phyloP scores from a whole-genome alignment of 495 filamentous ascomycete genomes.

The Diplogelasinospora grovesii region DNA sequence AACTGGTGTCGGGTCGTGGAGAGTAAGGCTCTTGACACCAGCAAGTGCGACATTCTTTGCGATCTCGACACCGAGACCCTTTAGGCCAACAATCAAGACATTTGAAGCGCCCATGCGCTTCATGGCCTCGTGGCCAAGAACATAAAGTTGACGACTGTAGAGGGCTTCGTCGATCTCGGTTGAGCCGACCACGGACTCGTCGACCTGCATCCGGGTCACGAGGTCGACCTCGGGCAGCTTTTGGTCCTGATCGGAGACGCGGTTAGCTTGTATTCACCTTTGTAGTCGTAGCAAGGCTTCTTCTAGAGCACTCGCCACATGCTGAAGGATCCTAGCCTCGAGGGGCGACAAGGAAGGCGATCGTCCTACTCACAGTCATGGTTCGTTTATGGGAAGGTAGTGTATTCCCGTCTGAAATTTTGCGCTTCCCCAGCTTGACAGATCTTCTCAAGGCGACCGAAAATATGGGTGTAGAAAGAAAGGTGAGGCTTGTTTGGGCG shows the following conservation, averaged over 20 bases:
- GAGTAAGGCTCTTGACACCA: conserved; percentile 75
- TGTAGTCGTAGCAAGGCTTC: too few species aligned
- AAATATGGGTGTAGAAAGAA: not conserved
- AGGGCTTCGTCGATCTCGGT: conserved; percentile 91
- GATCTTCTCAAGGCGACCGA: conserved; percentile 6
- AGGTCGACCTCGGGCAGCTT: conserved; percentile 48
- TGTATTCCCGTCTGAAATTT: conserved; percentile 68
- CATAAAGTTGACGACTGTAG: conserved; percentile 97
- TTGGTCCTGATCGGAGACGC: conserved; percentile 24
- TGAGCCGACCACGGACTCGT: conserved; percentile 48
- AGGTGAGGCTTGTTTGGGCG: not conserved
- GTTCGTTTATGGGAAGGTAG: conserved; percentile 69
- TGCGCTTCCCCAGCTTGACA: conserved; percentile 71
- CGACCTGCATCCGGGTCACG: conserved; percentile 79
- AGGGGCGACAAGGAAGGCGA: not conserved
- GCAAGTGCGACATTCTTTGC: conserved; percentile 98
- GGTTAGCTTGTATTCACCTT: not conserved
- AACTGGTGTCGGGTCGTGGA: conserved; percentile 77
- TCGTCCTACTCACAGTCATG: conserved; percentile 64
- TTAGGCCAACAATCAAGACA: conserved; percentile 84
- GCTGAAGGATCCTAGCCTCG: too few species aligned
- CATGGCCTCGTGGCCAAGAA: conserved; percentile 98
- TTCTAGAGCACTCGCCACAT: too few species aligned
- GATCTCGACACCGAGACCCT: conserved; percentile 94
- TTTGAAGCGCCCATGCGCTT: conserved; percentile 97